Percentiles rank a stretch among this genome's conserved stretches.
Conservation (phyloP, 1,139 yeast genomes). For the Sugiyamaella sp. region DNA sequence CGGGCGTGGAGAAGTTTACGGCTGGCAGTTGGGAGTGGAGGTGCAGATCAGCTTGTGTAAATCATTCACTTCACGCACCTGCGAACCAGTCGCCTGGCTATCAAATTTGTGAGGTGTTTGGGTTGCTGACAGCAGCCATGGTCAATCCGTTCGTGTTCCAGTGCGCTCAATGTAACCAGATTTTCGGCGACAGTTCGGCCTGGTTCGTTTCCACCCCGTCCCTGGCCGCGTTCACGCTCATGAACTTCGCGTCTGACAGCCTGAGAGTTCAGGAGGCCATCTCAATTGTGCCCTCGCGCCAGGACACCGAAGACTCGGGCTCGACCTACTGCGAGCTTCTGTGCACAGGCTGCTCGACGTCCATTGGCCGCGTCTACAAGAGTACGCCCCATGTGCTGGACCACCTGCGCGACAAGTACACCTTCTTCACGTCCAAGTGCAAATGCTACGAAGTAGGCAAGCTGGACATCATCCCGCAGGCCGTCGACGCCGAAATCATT, state of each 20-base stretch:
- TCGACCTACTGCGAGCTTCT: conserved; percentile 24
- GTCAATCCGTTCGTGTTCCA: conserved; percentile 29
- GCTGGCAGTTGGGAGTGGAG: too few relatives aligned
- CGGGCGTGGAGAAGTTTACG: too few relatives aligned
- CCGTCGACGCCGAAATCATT: conserved; percentile 22
- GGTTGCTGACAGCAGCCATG: conserved; percentile 2
- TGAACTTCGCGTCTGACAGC: conserved; percentile 17
- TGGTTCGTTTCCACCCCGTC: conserved; percentile 26
- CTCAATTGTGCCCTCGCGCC: conserved; percentile 17
- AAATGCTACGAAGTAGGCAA: conserved; percentile 27
- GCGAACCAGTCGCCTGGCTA: too few relatives aligned
- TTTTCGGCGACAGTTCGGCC: conserved; percentile 29
- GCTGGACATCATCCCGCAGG: conserved; percentile 15
- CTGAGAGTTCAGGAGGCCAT: conserved; percentile 9
- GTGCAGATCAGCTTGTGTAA: too few relatives aligned
- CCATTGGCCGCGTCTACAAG: conserved; percentile 27
- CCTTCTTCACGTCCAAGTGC: conserved; percentile 23
- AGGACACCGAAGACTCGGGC: conserved; percentile 22
- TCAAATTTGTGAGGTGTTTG: not conserved
- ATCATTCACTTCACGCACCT: too few relatives aligned
- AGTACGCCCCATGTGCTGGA: conserved; percentile 27
- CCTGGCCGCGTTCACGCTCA: conserved; percentile 25
- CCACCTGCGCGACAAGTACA: conserved; percentile 26
- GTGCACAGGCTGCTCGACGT: conserved; percentile 24
- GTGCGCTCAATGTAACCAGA: conserved; percentile 25